A percentile compares a stretch with the other conserved stretches of the same genome.
These are phyloP conservation scores for Beta vulgaris DNA, from an alignment of 148 eudicot genomes.

Conservation along the genomic window DNA sequence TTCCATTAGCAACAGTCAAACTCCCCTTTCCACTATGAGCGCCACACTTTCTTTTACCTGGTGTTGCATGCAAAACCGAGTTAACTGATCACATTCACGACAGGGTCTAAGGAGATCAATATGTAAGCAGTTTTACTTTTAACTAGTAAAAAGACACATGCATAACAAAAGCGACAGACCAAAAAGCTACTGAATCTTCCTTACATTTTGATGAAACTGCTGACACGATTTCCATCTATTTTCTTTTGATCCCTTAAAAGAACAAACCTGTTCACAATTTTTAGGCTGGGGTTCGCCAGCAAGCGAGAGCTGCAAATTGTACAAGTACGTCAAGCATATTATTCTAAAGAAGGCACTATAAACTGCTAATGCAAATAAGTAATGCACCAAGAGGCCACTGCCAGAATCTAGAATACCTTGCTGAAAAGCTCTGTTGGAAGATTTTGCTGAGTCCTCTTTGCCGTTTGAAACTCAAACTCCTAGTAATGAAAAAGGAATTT, in stretches of 20 bases:
- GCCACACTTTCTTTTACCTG: conserved; percentile 24
- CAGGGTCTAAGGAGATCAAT: not conserved
- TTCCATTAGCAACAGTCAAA: conserved; percentile 14
- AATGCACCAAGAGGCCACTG: not conserved
- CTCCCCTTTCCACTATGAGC: conserved; percentile 21
- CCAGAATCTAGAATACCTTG: conserved; percentile 48
- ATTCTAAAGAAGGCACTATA: not conserved
- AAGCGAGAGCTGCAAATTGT: conserved; percentile 60
- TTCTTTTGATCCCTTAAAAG: conserved; percentile 82
- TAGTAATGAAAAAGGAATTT: conserved; percentile 21
- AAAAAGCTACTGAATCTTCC: conserved; percentile 9
- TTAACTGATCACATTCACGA: no score
- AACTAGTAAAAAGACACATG: not conserved
- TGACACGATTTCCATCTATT: conserved; percentile 54
- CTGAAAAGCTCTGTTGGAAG: conserved; percentile 76
- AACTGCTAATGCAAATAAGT: not conserved
- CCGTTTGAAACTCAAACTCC: conserved; percentile 75
- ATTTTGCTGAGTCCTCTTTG: conserved; percentile 53
- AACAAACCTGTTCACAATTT: conserved; percentile 38
- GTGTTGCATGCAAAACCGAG: no score
- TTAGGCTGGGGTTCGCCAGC: conserved; percentile 49
- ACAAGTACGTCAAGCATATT: not conserved
- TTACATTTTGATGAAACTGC: conserved; percentile 50
- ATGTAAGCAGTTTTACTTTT: not conserved
- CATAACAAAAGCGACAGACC: not conserved